Evolutionary conservation across 2,329 filamentous ascomycete species (phyloP).

Genomic region (Colletotrichum truncatum): DNA sequence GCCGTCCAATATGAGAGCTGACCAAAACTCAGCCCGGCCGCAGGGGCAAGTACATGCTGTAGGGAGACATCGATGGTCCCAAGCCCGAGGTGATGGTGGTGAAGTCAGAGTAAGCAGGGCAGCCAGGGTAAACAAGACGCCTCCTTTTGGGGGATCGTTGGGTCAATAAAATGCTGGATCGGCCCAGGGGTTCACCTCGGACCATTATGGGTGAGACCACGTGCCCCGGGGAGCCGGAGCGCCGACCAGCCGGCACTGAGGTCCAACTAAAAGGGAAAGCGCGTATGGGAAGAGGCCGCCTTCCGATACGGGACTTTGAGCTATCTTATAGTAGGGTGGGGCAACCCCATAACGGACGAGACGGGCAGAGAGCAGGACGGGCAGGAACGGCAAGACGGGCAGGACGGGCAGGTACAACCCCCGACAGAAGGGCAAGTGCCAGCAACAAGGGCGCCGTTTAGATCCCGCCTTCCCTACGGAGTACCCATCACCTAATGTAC

Average conservation of each 20-base stretch:
- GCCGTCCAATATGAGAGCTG: neutral
- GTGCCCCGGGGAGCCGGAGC: conserved; percentile 8
- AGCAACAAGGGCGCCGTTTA: neutral
- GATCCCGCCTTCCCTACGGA: neutral
- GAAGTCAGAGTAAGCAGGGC: neutral
- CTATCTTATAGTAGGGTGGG: no score
- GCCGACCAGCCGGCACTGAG: neutral
- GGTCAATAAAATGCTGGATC: conserved; percentile 2
- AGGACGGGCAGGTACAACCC: neutral
- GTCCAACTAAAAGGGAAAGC: neutral
- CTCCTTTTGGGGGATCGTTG: neutral
- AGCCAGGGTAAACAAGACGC: no score
- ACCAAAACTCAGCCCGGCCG: neutral
- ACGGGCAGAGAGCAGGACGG: neutral
- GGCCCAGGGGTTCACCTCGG: conserved; percentile 11
- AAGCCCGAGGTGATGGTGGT: neutral
- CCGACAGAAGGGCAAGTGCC: neutral
- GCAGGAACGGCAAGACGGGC: neutral
- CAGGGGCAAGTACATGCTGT: neutral
- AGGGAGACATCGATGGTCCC: neutral
- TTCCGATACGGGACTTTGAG: neutral
- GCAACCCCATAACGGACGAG: no score
- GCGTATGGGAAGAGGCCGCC: neutral
- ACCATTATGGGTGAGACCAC: conserved; percentile 3
- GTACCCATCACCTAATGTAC: no score